Conservation (phyloP, 768 basidiomycete genomes). For the Pholiota conissans region DNA sequence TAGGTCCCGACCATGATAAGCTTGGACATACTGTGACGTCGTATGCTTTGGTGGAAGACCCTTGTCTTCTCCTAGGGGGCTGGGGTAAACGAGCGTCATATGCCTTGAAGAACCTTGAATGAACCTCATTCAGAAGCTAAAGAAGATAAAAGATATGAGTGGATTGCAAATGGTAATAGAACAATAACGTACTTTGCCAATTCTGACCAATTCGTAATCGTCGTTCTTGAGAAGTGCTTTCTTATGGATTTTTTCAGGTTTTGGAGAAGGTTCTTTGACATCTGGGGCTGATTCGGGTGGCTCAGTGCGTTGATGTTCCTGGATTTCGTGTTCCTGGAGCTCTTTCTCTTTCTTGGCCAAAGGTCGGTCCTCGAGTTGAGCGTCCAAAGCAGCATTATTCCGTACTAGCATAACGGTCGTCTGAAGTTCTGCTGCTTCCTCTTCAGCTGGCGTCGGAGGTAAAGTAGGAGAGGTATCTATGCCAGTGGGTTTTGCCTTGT, state of each 20-base stretch:
- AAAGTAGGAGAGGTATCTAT: slow-evolving; percentile 24
- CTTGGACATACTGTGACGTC: slow-evolving; percentile 76
- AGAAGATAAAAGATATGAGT: not conserved
- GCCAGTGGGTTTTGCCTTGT: slow-evolving; percentile 10
- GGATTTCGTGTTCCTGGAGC: slow-evolving; percentile 48
- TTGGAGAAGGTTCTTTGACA: slow-evolving; percentile 20
- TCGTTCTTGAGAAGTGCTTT: slow-evolving; percentile 87
- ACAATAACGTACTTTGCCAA: slow-evolving; percentile 59
- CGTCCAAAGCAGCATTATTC: slow-evolving; percentile 78
- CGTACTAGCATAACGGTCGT: slow-evolving; percentile 61
- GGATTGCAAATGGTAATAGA: not conserved
- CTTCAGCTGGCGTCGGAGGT: slow-evolving; percentile 35
- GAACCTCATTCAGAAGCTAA: slow-evolving; percentile 83
- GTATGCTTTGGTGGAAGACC: slow-evolving; percentile 34
- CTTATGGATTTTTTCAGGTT: slow-evolving; percentile 47
- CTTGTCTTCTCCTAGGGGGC: slow-evolving; percentile 27
- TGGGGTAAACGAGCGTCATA: slow-evolving; percentile 48
- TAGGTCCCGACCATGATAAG: slow-evolving; percentile 1
- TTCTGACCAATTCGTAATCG: slow-evolving; percentile 76
- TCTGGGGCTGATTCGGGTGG: slow-evolving; percentile 9
- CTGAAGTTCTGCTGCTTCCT: slow-evolving; percentile 42
- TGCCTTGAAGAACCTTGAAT: slow-evolving; percentile 70
- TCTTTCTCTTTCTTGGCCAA: slow-evolving; percentile 87
- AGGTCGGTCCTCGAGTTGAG: slow-evolving; percentile 83
- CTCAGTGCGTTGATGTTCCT: slow-evolving; percentile 23